These are phyloP conservation scores for Botryotinia calthae DNA, from an alignment of 2,329 filamentous ascomycete species.

Conservation along the genomic window DNA sequence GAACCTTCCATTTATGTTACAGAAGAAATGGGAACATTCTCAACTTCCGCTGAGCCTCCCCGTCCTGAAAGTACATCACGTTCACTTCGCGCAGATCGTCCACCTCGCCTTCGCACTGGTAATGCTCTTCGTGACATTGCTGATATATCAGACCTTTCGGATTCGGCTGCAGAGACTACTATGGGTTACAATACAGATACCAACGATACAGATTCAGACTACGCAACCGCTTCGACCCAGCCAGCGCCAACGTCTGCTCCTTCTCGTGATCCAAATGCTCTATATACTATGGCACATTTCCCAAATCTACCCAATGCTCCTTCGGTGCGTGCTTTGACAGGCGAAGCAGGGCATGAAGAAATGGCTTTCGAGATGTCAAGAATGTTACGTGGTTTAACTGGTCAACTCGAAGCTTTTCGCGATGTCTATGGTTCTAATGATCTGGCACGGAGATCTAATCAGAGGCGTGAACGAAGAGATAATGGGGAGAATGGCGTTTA, in stretches of 20 bases:
- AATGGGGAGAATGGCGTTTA: slow-evolving; percentile 18
- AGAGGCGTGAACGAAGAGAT: slow-evolving; percentile 16
- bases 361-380: slow-evolving; percentile 33
- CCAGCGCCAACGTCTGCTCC: slow-evolving; percentile 22
- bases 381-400: slow-evolving; percentile 29
- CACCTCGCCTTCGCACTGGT: slow-evolving; percentile 32
- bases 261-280: not conserved
- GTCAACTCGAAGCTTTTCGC: slow-evolving; percentile 33
- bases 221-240: slow-evolving; percentile 22
- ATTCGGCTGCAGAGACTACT: slow-evolving; percentile 32
- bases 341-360: slow-evolving; percentile 31
- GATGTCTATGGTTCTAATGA: slow-evolving; percentile 30
- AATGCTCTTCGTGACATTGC: slow-evolving; percentile 29
- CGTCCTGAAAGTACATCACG: slow-evolving; percentile 10
- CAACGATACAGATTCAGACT: slow-evolving; percentile 29
- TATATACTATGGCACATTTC: slow-evolving; percentile 28
- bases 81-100: slow-evolving; percentile 22
- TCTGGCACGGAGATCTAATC: slow-evolving; percentile 17
- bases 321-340: slow-evolving; percentile 31
- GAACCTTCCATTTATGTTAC: slow-evolving; percentile 52
- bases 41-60: slow-evolving; percentile 47
- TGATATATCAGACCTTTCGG: slow-evolving; percentile 37
- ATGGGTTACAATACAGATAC: slow-evolving; percentile 19
- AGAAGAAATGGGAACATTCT: slow-evolving; percentile 48
- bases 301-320: slow-evolving; percentile 32